A percentile compares a stretch with the other conserved stretches of the same genome.
Evolutionary conservation across 2,329 filamentous ascomycete genomes (phyloP).

Genomic region (Penicillium corylophilum): DNA sequence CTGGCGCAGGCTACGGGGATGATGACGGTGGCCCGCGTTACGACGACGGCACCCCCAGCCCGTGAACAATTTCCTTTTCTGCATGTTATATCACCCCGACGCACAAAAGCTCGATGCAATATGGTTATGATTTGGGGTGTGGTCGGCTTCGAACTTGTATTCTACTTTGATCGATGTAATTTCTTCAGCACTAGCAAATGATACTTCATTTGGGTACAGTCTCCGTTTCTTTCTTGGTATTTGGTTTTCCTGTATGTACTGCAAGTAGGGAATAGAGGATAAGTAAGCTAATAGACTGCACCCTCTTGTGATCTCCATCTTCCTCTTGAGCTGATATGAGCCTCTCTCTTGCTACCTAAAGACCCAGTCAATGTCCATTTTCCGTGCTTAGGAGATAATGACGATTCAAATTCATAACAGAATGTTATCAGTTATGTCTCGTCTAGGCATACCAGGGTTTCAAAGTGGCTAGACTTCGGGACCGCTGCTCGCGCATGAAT

Average conservation of each 20-base stretch:
- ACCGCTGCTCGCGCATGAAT: too few relatives aligned
- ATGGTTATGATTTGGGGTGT: conserved; percentile 15
- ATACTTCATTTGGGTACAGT: not conserved
- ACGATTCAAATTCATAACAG: too few relatives aligned
- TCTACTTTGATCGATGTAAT: conserved; percentile 21
- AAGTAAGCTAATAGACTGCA: too few relatives aligned
- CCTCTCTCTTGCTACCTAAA: too few relatives aligned
- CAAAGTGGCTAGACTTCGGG: too few relatives aligned
- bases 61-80: conserved; percentile 22
- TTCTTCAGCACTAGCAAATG: conserved; percentile 16
- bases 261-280: not conserved
- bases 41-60: conserved; percentile 45
- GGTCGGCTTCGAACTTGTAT: conserved; percentile 22
- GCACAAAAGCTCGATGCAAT: conserved; percentile 15
- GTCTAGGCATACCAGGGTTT: too few relatives aligned
- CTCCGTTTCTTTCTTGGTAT: too few relatives aligned
- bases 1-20: conserved; percentile 37
- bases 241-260: not conserved
- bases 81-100: conserved; percentile 10
- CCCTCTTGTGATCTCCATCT: too few relatives aligned
- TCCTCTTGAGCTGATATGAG: too few relatives aligned
- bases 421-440: too few relatives aligned
- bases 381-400: too few relatives aligned
- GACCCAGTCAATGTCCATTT: too few relatives aligned
- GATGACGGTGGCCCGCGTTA: conserved; percentile 46